Evolutionary conservation across 805 yeast genomes (phyloP), one percentile per base, ranked within the genome.

Genomic region (Yamadazyma insecticola): DNA sequence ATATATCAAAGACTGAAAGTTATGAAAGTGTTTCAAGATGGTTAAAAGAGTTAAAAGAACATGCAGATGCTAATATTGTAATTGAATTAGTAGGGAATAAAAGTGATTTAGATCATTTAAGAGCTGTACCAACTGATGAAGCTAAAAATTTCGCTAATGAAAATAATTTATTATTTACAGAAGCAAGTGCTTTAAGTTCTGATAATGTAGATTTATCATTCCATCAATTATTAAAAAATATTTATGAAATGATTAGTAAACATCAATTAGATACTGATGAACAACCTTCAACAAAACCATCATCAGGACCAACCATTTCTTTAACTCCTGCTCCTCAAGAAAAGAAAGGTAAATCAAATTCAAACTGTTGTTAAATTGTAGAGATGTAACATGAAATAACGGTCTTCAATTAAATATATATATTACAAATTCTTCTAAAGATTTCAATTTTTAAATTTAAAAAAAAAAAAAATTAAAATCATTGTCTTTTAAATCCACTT

Each of bases 41-140:
- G 92, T 61, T 92, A 61, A 80, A 89, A 60, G 90, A 90, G 65
- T 72, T 92, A 69, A 75, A 81, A 68, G 87, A 83, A 65, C 81
- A 92, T 65, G 97, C 92, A 25, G 85, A 89, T 62, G 88, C 94
- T 39, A 90, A 90, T 61, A 90, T 92, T 41, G 96, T 90, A 39
- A 88, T 90, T 49, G 96, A 90, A 37, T 70, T 89, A 45, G 92
- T 88, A 42, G 96, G 96, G 49, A 89, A 88, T 64, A 89, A 89
- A 60, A 76, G 85, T 19, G 97, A 89, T 68, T 70, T 88, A 56
- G 85, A 81, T 45, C 97, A 90, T 60, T 69, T 88, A 53, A 78
- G 98, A 52, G 96, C 96, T 0, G 96, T 92, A 13, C 96, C 97
- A 38, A 89, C 97, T 19, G 97, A 92, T 37, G 98, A 92, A 63